Base-by-base conservation (phyloP, 768 basidiomycete species). In the Boletellus ananiceps region DNA sequence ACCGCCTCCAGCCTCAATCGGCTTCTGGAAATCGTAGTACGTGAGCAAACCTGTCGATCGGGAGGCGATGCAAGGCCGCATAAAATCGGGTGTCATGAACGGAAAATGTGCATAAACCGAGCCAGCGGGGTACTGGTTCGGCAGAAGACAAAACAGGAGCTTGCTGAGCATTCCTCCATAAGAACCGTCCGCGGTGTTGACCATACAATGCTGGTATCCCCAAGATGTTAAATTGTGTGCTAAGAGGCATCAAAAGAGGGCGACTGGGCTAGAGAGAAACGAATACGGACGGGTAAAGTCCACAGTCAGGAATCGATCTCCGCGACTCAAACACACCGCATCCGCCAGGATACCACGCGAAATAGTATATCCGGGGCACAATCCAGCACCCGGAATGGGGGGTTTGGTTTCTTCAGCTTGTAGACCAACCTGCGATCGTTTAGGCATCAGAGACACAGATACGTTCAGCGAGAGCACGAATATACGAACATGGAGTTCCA, bases 281-380 rank as follows among this genome's bases (percentile, higher is more conserved):
- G 6, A 35, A 25, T 21, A 71, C 85, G 18, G 56, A 86, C 87
- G 86, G 8, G 86, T 91, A 58, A 82, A 83, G 37, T 90, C 87
- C 8, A 76, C 74, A 1, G 89, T 90, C 55, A 88, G 67, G 70
- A 86, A 91, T 5, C 86, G 79, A 62, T 93, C 90, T 7, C 90
- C 88, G 29, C 89, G 80, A 27, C 78, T 80, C 49, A 92, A 71
- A 53, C 76, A 81, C 32, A 90, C 83, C 2, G 88, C 88, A 61
- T 90, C 88, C 11, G 83, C 75, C 13, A 93, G 72, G 54, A 93
- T 92, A n/a, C 88, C 86, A 38, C 90, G 76, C 7, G 88, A 88
- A 55, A 88, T 84, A 5, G 90, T 91, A 69, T 82, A 90, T 23
- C 88, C 86, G 5, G 88, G 88, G 63, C 88, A 90, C 5, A 91